A percentile compares a stretch with the other conserved stretches of the same genome.
Evolutionary conservation across 2,329 filamentous ascomycete genomes (phyloP).

Genomic region (Aaosphaeria arxii): DNA sequence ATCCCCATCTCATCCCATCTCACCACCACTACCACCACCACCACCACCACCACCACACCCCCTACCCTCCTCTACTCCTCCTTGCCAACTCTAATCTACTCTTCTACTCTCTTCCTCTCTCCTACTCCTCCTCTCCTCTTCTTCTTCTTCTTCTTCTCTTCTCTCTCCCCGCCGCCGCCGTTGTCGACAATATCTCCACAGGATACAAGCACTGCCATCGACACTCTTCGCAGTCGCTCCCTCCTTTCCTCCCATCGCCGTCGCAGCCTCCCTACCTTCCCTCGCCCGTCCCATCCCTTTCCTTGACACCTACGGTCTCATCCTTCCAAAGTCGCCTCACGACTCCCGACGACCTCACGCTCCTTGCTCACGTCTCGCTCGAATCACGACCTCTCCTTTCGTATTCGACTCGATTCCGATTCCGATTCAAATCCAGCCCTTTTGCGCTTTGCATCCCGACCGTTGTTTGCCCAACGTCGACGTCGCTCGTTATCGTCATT

Average conservation of each 20-base stretch:
- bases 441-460: constrained; percentile 13
- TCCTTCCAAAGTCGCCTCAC: not conserved
- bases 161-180: constrained; percentile 2
- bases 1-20: not conserved
- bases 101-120: constrained; percentile 16
- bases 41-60: not conserved
- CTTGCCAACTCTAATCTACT: constrained; percentile 2
- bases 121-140: constrained; percentile 10
- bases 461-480: constrained; percentile 12
- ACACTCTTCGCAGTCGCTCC: constrained; percentile 11
- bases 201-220: constrained; percentile 25
- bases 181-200: constrained; percentile 34
- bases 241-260: constrained; percentile 8
- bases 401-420: constrained; percentile 10
- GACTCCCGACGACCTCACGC: constrained; percentile 5
- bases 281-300: not conserved
- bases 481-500: constrained; percentile 21
- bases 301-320: not conserved
- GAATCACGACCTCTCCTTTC: constrained; percentile 33
- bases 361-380: constrained; percentile 32
- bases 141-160: constrained; percentile 18
- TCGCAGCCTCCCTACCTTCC: constrained; percentile 14
- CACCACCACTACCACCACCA: not conserved
- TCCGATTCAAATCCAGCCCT: constrained; percentile 5
- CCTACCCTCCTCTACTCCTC: not conserved